phyloP scores from a whole-genome alignment of 768 basidiomycete species.

The Tylopilus subfusipes region DNA sequence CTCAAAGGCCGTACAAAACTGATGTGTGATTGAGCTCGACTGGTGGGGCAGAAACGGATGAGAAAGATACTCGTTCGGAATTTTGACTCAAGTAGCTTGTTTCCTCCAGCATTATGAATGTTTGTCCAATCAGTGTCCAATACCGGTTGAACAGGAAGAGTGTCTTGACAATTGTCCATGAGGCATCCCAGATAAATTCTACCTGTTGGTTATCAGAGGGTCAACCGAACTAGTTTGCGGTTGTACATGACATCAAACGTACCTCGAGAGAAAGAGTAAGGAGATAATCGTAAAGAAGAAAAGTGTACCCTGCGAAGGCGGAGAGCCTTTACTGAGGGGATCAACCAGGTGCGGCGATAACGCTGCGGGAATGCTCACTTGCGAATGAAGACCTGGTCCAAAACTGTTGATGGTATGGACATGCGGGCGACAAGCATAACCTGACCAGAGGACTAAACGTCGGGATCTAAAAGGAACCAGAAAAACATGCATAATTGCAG shows the following conservation, averaged over 20 bases:
- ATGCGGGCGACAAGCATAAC: constrained; percentile 1
- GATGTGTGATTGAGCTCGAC: background rate
- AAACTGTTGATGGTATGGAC: constrained; percentile 1
- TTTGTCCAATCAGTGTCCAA: constrained; percentile 19
- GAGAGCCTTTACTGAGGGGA: background rate
- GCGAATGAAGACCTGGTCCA: constrained; percentile 14
- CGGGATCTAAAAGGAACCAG: background rate
- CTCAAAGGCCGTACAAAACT: constrained; percentile 17
- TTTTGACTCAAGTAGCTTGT: constrained; percentile 14
- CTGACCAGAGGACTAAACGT: background rate
- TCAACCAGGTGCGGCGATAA: background rate
- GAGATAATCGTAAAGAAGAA: constrained; percentile 28
- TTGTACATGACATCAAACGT: background rate
- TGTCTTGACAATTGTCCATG: constrained; percentile 12
- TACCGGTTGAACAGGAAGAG: constrained; percentile 17
- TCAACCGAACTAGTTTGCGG: background rate
- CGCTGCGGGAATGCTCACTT: constrained; percentile 10
- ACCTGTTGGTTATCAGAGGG: constrained; percentile 8
- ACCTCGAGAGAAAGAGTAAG: constrained; percentile 28
- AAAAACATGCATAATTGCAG: background rate
- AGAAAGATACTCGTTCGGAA: constrained; percentile 14
- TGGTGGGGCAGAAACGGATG: background rate
- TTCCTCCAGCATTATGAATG: constrained; percentile 21
- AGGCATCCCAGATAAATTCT: constrained; percentile 15
- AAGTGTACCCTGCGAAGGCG: constrained; percentile 16